phyloP scores from a whole-genome alignment of 495 filamentous ascomycete genomes.

The Sordaria brevicollis region DNA sequence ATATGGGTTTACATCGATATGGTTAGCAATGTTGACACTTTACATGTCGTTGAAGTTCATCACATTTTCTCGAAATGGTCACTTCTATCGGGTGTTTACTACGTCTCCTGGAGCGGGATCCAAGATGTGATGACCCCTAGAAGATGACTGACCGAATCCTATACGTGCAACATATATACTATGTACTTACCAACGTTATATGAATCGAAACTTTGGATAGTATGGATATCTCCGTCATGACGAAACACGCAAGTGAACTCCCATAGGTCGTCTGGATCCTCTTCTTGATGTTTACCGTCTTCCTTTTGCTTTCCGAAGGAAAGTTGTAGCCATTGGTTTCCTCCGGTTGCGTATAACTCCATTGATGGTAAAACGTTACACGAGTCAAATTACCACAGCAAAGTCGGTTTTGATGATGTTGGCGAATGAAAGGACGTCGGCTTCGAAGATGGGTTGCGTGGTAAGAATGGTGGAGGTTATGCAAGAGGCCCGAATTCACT shows the following conservation, averaged over 20 bases:
- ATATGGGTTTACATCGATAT: background rate
- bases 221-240: slow-evolving; percentile 20
- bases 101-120: too few relatives aligned
- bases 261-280: slow-evolving; percentile 30
- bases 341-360: slow-evolving; percentile 40
- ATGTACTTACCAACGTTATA: slow-evolving; percentile 30
- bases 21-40: background rate
- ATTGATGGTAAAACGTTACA: slow-evolving; percentile 10
- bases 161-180: too few relatives aligned
- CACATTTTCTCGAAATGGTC: too few relatives aligned
- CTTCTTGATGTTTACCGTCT: background rate
- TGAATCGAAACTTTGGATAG: slow-evolving; percentile 17
- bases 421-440: background rate
- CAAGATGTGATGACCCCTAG: too few relatives aligned
- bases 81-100: too few relatives aligned
- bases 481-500: background rate
- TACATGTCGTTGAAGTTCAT: background rate
- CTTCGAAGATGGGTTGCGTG: background rate
- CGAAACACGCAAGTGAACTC: slow-evolving; percentile 27
- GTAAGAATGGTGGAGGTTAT: background rate
- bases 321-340: slow-evolving; percentile 43
- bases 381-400: background rate
- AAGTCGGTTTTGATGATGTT: background rate
- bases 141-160: too few relatives aligned
- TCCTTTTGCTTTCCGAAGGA: slow-evolving; percentile 11